Base-by-base conservation (phyloP, 345 rosid species). In the Acer saccharum region DNA sequence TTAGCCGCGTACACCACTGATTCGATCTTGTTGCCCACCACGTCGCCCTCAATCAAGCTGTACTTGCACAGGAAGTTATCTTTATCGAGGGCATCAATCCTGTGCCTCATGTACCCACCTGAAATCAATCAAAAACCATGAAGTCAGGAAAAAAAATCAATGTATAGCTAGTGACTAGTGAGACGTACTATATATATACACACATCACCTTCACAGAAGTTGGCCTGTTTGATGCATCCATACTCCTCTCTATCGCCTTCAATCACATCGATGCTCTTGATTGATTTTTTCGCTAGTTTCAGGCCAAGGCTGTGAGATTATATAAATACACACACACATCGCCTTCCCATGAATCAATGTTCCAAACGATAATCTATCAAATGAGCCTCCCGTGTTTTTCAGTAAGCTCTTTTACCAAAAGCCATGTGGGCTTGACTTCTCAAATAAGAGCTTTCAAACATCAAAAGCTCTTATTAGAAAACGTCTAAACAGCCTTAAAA, bases 211-310 rank as follows among this genome's bases (percentile, higher is more conserved):
- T 35, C 78, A 39, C 46, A 80, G 46, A 86, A 81, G 80, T 76
- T 86, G 76, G 81, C 69, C 17, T 82, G 72, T 78, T 66, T 84
- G 74, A 84, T 63, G 77, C 81, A 84, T 29, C 85, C 80, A 12
- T 80, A 32, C 3, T 85, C 73, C n/a, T 86, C 88, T 61, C 91
- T 85, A 63, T 81, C 77, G 6, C 89, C 91, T 63, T 80, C 50
- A 48, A 79, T 61, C 27, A 76, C 71, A 12, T 81, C 71, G 8
- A 80, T 70, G 80, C 80, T 78, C 73, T 81, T 43, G 29, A 83
- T 8, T 17, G 78, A 76, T 12, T 75, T 78, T 13, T 87, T 87
- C 81, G 77, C 23, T 16, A 86, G 67, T 58, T 86, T 83, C 7
- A 87, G 89, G 17, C 81, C 43, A n/a, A 86, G 85, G 68, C 43